These are phyloP conservation scores for Sarocladium oryzae DNA, from an alignment of 2,329 filamentous ascomycete genomes.

Conservation along the genomic window DNA sequence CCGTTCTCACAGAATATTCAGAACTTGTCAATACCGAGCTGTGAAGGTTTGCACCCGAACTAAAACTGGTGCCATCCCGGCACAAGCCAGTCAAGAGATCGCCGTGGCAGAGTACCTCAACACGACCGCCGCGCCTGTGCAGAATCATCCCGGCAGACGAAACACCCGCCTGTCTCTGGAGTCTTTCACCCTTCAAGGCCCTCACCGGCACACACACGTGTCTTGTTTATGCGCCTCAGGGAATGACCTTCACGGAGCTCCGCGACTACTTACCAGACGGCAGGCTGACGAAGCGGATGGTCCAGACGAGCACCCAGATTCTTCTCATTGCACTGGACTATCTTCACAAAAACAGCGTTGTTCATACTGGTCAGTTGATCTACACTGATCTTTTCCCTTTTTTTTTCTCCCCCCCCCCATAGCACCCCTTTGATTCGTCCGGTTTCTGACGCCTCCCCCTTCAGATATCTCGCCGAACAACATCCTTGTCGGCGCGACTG, in stretches of 20 bases:
- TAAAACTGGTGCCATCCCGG: conserved; percentile 7
- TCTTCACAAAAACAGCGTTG: conserved; percentile 9
- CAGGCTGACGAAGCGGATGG: conserved; percentile 9
- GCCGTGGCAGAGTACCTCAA: conserved; percentile 10
- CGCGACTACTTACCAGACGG: conserved; percentile 7
- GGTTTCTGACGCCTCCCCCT: too few species aligned
- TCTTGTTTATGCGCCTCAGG: conserved; percentile 9
- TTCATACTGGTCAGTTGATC: conserved; percentile 11
- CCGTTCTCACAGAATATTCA: conserved; percentile 1
- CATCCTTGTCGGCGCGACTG: conserved; percentile 9
- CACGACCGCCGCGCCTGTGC: conserved; percentile 8
- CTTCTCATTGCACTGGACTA: conserved; percentile 9
- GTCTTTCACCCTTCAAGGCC: conserved; percentile 9
- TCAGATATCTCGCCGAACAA: conserved; percentile 12
- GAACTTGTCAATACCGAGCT: conserved; percentile 11
- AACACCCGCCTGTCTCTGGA: not conserved
- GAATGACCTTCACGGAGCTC: conserved; percentile 10
- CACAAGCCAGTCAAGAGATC: conserved; percentile 9
- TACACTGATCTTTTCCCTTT: too few species aligned
- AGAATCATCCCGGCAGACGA: conserved; percentile 9
- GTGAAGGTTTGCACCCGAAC: conserved; percentile 11
- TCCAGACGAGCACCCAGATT: conserved; percentile 8
- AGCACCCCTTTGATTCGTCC: too few species aligned
- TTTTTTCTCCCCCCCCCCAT: too few species aligned
- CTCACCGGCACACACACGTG: conserved; percentile 9